These are phyloP conservation scores for Pyrus bretschneideri DNA, from an alignment of 306 rosid species.

Conservation along the genomic window DNA sequence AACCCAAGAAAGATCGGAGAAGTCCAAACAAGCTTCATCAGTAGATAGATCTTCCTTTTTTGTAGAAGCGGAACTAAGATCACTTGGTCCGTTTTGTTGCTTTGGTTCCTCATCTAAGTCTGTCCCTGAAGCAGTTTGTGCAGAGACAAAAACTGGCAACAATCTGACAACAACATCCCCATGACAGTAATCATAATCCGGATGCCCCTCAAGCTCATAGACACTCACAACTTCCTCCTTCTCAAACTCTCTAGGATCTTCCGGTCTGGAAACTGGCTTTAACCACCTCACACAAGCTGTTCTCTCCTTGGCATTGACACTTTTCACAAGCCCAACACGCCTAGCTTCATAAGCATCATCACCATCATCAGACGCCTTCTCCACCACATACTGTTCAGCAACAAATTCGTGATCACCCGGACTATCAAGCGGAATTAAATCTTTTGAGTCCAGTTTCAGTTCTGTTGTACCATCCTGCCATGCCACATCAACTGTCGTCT, in stretches of 20 bases:
- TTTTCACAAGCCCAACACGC: conserved; percentile 91
- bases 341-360: conserved; percentile 57
- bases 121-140: conserved; percentile 35
- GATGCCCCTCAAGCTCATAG: conserved; percentile 95
- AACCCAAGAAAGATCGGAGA: conserved; percentile 93
- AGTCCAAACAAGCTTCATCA: conserved; percentile 37
- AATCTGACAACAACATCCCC: conserved; percentile 96
- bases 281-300: conserved; percentile 92
- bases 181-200: conserved; percentile 91
- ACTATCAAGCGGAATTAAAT: conserved; percentile 75
- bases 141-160: conserved; percentile 53
- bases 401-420: conserved; percentile 99
- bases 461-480: conserved; percentile 90
- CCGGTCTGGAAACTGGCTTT: conserved; percentile 65
- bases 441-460: conserved; percentile 44
- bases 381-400: conserved; percentile 91
- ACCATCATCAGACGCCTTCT: conserved; percentile 76
- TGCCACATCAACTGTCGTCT: conserved; percentile 78
- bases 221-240: conserved; percentile 91
- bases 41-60: conserved; percentile 31
- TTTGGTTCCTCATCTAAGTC: conserved; percentile 41
- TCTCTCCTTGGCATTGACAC: conserved; percentile 90
- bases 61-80: conserved; percentile 20
- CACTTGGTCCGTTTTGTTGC: conserved; percentile 38
- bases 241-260: conserved; percentile 86